Base-by-base conservation (phyloP, 192 early-diverging fungal genomes). In the Linnemannia elongata region DNA sequence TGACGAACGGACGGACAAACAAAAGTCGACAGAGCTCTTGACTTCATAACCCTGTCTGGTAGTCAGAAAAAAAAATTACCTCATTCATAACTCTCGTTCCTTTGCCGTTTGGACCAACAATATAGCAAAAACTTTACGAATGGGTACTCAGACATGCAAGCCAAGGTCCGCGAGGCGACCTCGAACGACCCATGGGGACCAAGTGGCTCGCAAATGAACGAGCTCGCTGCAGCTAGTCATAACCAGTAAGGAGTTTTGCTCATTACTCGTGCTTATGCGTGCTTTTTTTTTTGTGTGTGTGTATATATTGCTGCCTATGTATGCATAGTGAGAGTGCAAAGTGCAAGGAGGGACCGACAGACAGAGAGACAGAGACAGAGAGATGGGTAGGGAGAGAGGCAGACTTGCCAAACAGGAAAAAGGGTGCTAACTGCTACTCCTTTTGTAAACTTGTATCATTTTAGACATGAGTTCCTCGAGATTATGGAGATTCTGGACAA, bases 401-500 rank as follows among this genome's bases (percentile, higher is more conserved):
- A 24, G n/a, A 38, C 36, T 63, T 66, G 9, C 44, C 24, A 33
- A 15, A 6, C 36, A 79, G 39, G 30, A 27, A 24, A 42, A 71
- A 66, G 39, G 38, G 42, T 33, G 71, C 49, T 73, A 60, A 66
- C 71, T 24, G 36, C 20, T 77, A 45, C 72, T 77, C 55, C 47
- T 27, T 55, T 55, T 35, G 60, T 76, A 35, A 22, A 52, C 69
- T 13, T 39, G 69, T 10, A 27, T 27, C 22, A 77, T 47, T 15
- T 9, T 54, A 95, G 98, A 68, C 94, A 94, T 69, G 96, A 97
- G 68, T 98, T 97, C 92, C 71, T 97, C 76, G 98, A 97, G 79
- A 96, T 99, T 71, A 99, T 99, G 98, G 97, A 98, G 81, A 97
- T 99, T 89, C 84, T 99, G 41, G 98, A 99, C 87, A 99, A 98